Evolutionary conservation across 2,329 filamentous ascomycete species (phyloP), one percentile per base, ranked within the genome.

Genomic region (Dryadomyces sulphureus): DNA sequence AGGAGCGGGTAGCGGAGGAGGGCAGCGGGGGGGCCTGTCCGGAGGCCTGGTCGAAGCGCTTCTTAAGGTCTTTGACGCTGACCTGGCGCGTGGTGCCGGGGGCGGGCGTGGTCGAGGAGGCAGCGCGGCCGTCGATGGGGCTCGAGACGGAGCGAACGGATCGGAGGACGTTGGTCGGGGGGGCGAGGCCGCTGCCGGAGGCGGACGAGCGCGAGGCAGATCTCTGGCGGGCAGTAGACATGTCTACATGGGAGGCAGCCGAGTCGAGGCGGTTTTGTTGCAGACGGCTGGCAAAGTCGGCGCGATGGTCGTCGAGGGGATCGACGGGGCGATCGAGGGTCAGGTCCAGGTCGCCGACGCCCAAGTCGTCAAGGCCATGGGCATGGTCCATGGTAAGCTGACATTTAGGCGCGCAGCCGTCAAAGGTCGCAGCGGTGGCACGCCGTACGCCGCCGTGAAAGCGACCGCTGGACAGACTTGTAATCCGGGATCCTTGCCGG

Each of bases 11-110:
- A 24, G n/a, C n/a, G 16, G 43, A 16, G 20, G 45, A 5, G 17
- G 16, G 5, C 19, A 8, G 2, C 21, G 27, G 2, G 7, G 41
- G 34, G 17, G 35, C 8, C 41, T 36, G 34, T 1, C 11, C 16
- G 7, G 34, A 12, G 57, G 54, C 38, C 57, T 80, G 77, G 60
- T 90, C 84, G 63, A 90, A 92, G 46, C 75, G 79, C 61, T 81
- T 85, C 56, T 84, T 79, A 51, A 92, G 68, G 57, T 92, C 84
- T 63, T 81, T 86, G 54, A 92, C 83, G 49, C 81, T 89, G n/a
- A 78, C 70, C 53, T 81, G 72, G 7, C 36, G n/a, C 38, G 57
- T 53, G 11, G 55, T 45, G 9, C 48, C 48, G 20, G 48, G 36
- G 44, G 56, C 54, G 62, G 62, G 51, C 19, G 24, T 17, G 39